phyloP scores from a whole-genome alignment of 2,329 filamentous ascomycete genomes.

The Fusarium sp. region DNA sequence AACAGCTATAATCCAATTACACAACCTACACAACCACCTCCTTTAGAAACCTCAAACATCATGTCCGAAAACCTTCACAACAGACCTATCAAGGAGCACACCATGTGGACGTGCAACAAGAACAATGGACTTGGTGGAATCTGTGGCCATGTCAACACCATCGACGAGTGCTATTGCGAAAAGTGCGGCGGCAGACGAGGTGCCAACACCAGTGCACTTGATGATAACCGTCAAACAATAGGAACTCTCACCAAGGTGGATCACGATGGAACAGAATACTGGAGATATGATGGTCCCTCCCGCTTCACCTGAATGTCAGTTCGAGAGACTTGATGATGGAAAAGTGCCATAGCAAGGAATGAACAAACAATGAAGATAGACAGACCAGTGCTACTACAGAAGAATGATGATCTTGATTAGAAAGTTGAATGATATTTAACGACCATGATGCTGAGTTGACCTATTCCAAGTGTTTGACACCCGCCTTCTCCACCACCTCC shows the following conservation, averaged over 20 bases:
- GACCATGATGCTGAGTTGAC: accelerated
- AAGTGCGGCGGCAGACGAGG: not conserved
- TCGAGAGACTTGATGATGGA: not conserved
- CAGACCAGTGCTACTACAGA: not conserved
- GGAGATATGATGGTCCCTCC: not conserved
- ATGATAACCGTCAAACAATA: not conserved
- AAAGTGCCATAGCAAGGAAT: not conserved
- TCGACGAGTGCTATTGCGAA: not conserved
- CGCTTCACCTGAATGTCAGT: not conserved
- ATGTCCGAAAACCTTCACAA: not conserved
- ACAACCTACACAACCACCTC: not conserved
- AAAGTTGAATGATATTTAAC: too few species aligned
- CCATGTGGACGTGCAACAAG: slow-evolving; percentile 6
- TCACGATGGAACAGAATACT: not conserved
- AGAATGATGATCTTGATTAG: not conserved
- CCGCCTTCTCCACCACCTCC: slow-evolving; percentile 17
- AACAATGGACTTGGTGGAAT: not conserved
- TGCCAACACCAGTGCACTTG: not conserved
- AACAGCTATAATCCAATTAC: not conserved
- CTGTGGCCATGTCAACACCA: not conserved
- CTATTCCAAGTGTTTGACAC: slow-evolving; percentile 24
- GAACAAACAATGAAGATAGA: not conserved
- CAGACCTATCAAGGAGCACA: not conserved
- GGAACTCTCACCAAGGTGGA: not conserved
- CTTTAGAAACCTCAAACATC: not conserved